Evolutionary conservation across 2,329 filamentous ascomycete species (phyloP).

Genomic region (Metarhizium guizhouense): DNA sequence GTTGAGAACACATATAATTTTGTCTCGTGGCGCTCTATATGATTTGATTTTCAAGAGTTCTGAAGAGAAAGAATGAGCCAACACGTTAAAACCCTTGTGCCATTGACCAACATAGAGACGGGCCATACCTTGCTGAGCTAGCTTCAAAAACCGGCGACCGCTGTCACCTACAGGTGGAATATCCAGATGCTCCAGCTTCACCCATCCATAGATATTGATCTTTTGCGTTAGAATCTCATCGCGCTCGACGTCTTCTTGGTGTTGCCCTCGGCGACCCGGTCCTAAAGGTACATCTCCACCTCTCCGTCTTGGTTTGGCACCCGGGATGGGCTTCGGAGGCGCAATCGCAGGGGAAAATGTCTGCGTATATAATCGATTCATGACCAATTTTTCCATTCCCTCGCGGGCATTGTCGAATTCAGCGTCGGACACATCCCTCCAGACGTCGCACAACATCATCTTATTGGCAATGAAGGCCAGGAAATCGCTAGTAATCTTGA

Average conservation of each 20-base stretch:
- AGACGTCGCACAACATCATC: slow-evolving; percentile 95
- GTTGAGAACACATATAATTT: slow-evolving; percentile 96
- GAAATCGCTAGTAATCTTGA: slow-evolving; percentile 97
- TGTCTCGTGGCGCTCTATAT: slow-evolving; percentile 93
- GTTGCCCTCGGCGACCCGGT: slow-evolving; percentile 83
- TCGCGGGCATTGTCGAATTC: slow-evolving; percentile 98
- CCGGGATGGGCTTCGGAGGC: slow-evolving; percentile 63
- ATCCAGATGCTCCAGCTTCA: slow-evolving; percentile 86
- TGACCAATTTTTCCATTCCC: slow-evolving; percentile 98
- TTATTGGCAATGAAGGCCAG: slow-evolving; percentile 95
- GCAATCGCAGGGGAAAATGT: slow-evolving; percentile 94
- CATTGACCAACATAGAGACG: background rate
- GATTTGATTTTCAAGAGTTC: slow-evolving; percentile 94
- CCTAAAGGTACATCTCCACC: slow-evolving; percentile 61
- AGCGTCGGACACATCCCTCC: slow-evolving; percentile 88
- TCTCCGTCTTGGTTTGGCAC: slow-evolving; percentile 58
- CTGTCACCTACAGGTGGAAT: slow-evolving; percentile 79
- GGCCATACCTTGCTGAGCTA: slow-evolving; percentile 75
- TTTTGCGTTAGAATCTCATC: slow-evolving; percentile 96
- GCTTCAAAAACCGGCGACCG: slow-evolving; percentile 74
- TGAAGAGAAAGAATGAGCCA: slow-evolving; percentile 23
- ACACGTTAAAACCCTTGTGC: slow-evolving; percentile 6
- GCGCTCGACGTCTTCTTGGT: slow-evolving; percentile 94
- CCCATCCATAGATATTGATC: slow-evolving; percentile 94
- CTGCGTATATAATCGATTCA: slow-evolving; percentile 93